These are phyloP conservation scores for Starmerella floricola DNA, from an alignment of 805 yeast species.

Conservation along the genomic window DNA sequence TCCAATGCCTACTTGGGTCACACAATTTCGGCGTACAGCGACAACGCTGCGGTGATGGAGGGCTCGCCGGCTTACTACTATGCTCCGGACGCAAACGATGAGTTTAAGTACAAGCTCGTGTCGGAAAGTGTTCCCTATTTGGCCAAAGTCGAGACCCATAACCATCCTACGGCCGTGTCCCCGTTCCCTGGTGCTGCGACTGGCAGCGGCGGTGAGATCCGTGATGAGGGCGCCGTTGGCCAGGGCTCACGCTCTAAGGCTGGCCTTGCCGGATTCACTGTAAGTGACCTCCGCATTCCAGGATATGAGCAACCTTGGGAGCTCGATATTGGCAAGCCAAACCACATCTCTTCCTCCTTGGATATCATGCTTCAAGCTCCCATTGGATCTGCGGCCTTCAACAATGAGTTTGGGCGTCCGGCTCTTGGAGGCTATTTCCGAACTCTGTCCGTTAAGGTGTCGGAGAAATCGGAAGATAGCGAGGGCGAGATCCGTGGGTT, in stretches of 20 bases:
- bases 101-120: slow-evolving; percentile 54
- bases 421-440: slow-evolving; percentile 94
- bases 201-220: slow-evolving; percentile 98
- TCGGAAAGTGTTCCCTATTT: slow-evolving; percentile 77
- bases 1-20: slow-evolving; percentile 65
- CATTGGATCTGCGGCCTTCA: slow-evolving; percentile 93
- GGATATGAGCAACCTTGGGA: slow-evolving; percentile 91
- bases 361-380: slow-evolving; percentile 98
- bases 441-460: slow-evolving; percentile 74
- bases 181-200: slow-evolving; percentile 99
- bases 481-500: slow-evolving; percentile 72
- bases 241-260: slow-evolving; percentile 96
- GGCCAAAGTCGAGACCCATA: slow-evolving; percentile 95
- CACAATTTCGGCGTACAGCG: slow-evolving; percentile 90
- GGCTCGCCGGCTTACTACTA: slow-evolving; percentile 57
- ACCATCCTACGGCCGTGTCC: slow-evolving; percentile 98
- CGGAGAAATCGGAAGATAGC: slow-evolving; percentile 40
- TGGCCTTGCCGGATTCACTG: slow-evolving; percentile 87
- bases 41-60: slow-evolving; percentile 91
- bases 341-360: slow-evolving; percentile 81
- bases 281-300: slow-evolving; percentile 82
- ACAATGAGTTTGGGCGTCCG: slow-evolving; percentile 97
- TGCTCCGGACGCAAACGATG: slow-evolving; percentile 63
- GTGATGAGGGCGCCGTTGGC: slow-evolving; percentile 99
- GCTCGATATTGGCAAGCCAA: slow-evolving; percentile 74